Evolutionary conservation across 805 yeast species (phyloP).

Genomic region (Suhomyces tanzawaensis): DNA sequence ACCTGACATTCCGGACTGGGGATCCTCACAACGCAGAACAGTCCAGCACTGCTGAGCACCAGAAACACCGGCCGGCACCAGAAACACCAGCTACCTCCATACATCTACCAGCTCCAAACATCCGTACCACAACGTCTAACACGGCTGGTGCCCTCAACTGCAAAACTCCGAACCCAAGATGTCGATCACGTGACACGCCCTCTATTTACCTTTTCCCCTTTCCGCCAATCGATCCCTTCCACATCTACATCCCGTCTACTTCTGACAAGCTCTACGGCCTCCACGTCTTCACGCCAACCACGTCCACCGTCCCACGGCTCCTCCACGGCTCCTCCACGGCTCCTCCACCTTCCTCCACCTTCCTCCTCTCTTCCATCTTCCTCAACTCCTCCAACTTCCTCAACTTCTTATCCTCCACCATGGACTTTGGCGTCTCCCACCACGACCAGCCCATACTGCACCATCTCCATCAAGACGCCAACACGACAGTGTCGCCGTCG

Average conservation of each 20-base stretch:
- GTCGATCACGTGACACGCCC: background rate
- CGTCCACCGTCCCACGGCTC: no score
- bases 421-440: background rate
- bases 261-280: background rate
- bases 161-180: no score
- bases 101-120: no score
- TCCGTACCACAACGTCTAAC: no score
- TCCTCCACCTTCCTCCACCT: background rate
- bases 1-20: no score
- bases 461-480: slow-evolving; percentile 1
- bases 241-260: background rate
- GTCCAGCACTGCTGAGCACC: no score
- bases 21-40: no score
- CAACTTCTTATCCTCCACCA: background rate
- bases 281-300: no score
- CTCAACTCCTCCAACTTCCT: background rate
- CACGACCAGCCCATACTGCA: background rate
- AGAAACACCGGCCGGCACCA: no score
- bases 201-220: slow-evolving; percentile 4
- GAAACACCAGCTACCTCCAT: no score
- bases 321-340: background rate
- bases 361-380: background rate
- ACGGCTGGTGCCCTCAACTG: no score
- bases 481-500: slow-evolving; percentile 4
- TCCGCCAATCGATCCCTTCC: background rate